Conservation (phyloP, 73 alveolate genomes). For the Stentor coeruleus region DNA sequence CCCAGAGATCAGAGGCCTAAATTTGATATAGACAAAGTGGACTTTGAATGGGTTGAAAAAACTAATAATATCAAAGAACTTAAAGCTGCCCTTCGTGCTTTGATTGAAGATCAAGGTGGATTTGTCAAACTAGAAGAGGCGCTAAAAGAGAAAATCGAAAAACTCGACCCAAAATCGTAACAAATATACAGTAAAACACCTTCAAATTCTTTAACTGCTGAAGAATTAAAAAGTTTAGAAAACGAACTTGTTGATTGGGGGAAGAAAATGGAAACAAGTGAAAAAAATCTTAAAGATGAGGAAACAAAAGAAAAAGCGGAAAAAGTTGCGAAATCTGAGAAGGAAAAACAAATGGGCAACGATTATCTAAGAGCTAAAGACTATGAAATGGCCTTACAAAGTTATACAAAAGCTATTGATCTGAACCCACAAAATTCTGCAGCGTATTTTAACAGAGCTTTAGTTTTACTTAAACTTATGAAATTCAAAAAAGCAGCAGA, state of each 20-base stretch:
- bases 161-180: slow-evolving; percentile 43
- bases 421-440: slow-evolving; percentile 31
- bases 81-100: slow-evolving; percentile 53
- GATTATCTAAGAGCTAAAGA: slow-evolving; percentile 66
- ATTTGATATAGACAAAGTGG: slow-evolving; percentile 43
- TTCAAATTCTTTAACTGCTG: background rate
- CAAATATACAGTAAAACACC: slow-evolving; percentile 5
- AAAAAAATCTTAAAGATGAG: background rate
- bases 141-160: slow-evolving; percentile 36
- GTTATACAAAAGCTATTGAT: slow-evolving; percentile 69
- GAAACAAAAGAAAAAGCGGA: background rate
- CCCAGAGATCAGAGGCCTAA: slow-evolving; percentile 30
- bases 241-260: background rate
- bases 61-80: slow-evolving; percentile 45
- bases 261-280: background rate
- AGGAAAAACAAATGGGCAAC: slow-evolving; percentile 81
- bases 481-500: slow-evolving; percentile 39
- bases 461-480: slow-evolving; percentile 30
- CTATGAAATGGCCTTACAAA: slow-evolving; percentile 55
- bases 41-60: slow-evolving; percentile 56
- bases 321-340: slow-evolving; percentile 32
- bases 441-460: slow-evolving; percentile 44
- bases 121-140: slow-evolving; percentile 49
- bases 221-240: background rate
- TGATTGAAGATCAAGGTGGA: slow-evolving; percentile 48